Conservation (phyloP, 768 basidiomycete species). For the Lentinula guzmanii region DNA sequence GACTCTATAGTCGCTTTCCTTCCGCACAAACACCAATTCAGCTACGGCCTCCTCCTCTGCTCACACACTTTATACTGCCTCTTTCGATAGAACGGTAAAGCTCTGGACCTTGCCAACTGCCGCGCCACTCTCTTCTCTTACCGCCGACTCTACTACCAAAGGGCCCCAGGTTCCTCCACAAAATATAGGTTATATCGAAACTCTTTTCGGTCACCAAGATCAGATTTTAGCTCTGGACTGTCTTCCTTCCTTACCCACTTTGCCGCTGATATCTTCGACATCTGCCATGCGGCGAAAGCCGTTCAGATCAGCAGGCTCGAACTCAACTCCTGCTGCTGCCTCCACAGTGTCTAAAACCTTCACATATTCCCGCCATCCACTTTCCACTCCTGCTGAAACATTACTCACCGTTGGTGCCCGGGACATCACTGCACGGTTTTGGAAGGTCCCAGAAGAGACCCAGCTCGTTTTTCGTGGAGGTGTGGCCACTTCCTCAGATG, state of each 20-base stretch:
- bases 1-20: slow-evolving; percentile 50
- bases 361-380: neutral
- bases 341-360: neutral
- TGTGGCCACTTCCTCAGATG: slow-evolving; percentile 48
- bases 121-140: slow-evolving; percentile 58
- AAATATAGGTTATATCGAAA: slow-evolving; percentile 92
- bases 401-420: slow-evolving; percentile 85
- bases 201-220: slow-evolving; percentile 96
- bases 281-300: neutral
- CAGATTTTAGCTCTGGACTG: slow-evolving; percentile 65
- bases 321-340: neutral
- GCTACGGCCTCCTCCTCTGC: neutral
- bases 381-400: slow-evolving; percentile 74
- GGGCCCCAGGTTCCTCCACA: slow-evolving; percentile 67
- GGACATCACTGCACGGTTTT: slow-evolving; percentile 89
- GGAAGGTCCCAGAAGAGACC: slow-evolving; percentile 94
- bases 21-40: slow-evolving; percentile 71
- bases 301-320: neutral
- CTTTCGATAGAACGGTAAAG: slow-evolving; percentile 86
- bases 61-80: slow-evolving; percentile 55
- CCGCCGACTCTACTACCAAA: slow-evolving; percentile 88
- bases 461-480: slow-evolving; percentile 97
- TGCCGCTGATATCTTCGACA: neutral
- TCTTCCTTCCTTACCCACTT: slow-evolving; percentile 1
- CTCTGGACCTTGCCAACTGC: slow-evolving; percentile 62